phyloP scores from a whole-genome alignment of 148 eudicot species.

The Mesembryanthemum crystallinum region DNA sequence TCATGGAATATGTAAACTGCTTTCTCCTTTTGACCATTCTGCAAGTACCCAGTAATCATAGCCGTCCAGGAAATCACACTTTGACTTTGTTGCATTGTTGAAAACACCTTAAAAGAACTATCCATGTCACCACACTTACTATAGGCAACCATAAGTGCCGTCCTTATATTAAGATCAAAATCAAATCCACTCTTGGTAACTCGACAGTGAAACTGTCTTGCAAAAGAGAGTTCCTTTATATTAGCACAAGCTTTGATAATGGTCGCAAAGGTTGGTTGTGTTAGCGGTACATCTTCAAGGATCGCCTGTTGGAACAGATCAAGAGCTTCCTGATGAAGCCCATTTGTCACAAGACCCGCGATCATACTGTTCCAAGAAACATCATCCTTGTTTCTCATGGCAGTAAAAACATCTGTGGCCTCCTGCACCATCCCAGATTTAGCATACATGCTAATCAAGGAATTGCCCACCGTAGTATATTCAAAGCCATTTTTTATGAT shows the following conservation, averaged over 20 bases:
- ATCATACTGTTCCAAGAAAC: constrained; percentile 90
- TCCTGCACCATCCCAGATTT: constrained; percentile 57
- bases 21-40: constrained; percentile 49
- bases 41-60: constrained; percentile 78
- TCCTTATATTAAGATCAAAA: constrained; percentile 53
- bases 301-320: constrained; percentile 57
- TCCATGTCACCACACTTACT: constrained; percentile 62
- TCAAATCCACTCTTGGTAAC: constrained; percentile 55
- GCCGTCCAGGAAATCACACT: constrained; percentile 94
- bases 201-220: constrained; percentile 64
- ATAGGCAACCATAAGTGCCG: constrained; percentile 77
- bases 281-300: constrained; percentile 43
- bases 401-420: constrained; percentile 55
- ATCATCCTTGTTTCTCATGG: constrained; percentile 45
- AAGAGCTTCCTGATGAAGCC: constrained; percentile 63
- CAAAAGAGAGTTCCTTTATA: constrained; percentile 56
- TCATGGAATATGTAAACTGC: constrained; percentile 57
- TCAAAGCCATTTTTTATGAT: constrained; percentile 67
- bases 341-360: constrained; percentile 70
- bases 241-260: constrained; percentile 58
- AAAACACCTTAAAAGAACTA: constrained; percentile 62
- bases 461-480: constrained; percentile 60
- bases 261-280: constrained; percentile 51
- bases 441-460: constrained; percentile 73
- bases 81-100: constrained; percentile 40